Evolutionary conservation across 768 basidiomycete genomes (phyloP), one percentile per base, ranked within the genome.

Genomic region (Rhodocollybia butyracea): DNA sequence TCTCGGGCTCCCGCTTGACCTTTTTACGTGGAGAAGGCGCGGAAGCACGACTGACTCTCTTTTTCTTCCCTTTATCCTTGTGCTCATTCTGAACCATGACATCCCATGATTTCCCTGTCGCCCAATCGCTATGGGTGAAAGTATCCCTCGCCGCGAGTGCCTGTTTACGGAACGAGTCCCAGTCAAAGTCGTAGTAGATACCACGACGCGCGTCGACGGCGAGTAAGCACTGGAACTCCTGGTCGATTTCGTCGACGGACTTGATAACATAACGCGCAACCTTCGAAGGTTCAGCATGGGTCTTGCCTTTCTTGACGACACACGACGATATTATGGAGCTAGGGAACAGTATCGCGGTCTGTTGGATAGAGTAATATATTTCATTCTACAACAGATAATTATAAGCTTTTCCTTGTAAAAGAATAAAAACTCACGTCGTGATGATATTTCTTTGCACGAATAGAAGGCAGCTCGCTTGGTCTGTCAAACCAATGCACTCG

Each of bases 401-500:
- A 31, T 36, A 12, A 42, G 19, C 40, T 57, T 8, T 31, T 42
- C 27, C 41, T 7, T 12, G 34, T 24, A 27, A 36, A n/a, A 30
- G 31, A 8, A 19, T 11, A 30, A 43, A 50, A 19, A 64, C 77
- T 45, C 54, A 89, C 89, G 69, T 85, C 77, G 42, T 71, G 62
- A 64, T 85, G 79, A 17, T 82, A 79, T 40, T 88, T 76, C 59
- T 80, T 79, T 1, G 81, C 82, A 12, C 89, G 76, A 51, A 84
- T 70, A 24, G 70, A 69, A 6, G 88, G 78, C 56, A 91, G 70
- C 64, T 91, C 83, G 0, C 71, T 68, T 1, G 88, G 88, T 30
- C 83, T 71, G 58, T 88, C 69, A 62, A 91, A 92, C 89, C 89
- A 92, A 60, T 90, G 89, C 22, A 91, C 69, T 26, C 80, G 76